A percentile compares a stretch with the other conserved stretches of the same genome.
phyloP scores from a whole-genome alignment of 805 yeast genomes.

The Starmerella apis region DNA sequence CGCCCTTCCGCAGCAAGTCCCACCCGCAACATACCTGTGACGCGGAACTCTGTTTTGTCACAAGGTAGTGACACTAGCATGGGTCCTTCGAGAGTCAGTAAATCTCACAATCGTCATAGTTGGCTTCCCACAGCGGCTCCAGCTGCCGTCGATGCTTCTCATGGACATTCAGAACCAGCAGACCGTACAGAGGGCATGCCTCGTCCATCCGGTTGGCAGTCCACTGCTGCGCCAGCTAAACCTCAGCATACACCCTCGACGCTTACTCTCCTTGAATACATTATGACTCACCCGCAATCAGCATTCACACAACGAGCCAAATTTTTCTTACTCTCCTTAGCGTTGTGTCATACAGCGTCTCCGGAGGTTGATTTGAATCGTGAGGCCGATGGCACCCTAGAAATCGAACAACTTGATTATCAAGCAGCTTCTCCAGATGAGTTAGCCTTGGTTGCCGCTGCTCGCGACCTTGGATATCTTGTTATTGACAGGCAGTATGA shows the following conservation, averaged over 20 bases:
- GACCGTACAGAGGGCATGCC: slow-evolving; percentile 4
- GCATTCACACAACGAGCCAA: slow-evolving; percentile 60
- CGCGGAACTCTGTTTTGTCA: neutral
- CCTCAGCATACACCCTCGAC: slow-evolving; percentile 44
- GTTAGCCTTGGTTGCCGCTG: slow-evolving; percentile 84
- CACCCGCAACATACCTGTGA: neutral
- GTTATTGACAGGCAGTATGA: slow-evolving; percentile 58
- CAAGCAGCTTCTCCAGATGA: slow-evolving; percentile 98
- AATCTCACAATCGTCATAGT: neutral
- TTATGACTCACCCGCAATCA: slow-evolving; percentile 63
- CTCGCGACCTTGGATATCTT: slow-evolving; percentile 89
- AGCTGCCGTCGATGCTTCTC: neutral
- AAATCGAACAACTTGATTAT: slow-evolving; percentile 58
- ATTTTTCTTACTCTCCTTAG: slow-evolving; percentile 69
- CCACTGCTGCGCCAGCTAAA: slow-evolving; percentile 41
- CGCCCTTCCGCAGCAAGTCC: neutral
- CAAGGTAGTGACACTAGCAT: neutral
- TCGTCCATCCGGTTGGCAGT: slow-evolving; percentile 34
- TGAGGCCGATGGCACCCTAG: slow-evolving; percentile 29
- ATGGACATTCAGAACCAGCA: too few species aligned
- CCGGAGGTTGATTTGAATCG: slow-evolving; percentile 45
- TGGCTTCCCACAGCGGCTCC: neutral
- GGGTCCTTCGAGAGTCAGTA: neutral
- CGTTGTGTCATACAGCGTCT: slow-evolving; percentile 81
- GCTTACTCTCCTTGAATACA: slow-evolving; percentile 51